These are phyloP conservation scores for Rhodotorula mucilaginosa DNA, from an alignment of 1,284 basidiomycete genomes.

Conservation along the genomic window DNA sequence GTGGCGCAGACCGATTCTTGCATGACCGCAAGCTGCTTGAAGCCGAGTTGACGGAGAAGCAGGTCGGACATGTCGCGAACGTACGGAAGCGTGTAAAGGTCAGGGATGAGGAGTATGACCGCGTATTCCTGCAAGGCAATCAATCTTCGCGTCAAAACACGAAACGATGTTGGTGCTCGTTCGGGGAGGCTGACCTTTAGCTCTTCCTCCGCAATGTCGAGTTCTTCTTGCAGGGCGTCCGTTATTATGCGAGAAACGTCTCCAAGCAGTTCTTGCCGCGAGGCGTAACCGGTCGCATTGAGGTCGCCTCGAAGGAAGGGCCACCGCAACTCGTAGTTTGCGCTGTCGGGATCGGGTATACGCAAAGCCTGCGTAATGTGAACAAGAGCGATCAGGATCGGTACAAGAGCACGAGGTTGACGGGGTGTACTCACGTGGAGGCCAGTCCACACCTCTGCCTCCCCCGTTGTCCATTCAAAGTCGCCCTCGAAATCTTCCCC, in stretches of 20 bases:
- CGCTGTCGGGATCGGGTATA: constrained; percentile 63
- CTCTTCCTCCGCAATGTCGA: constrained; percentile 60
- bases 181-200: constrained; percentile 59
- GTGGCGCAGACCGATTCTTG: constrained; percentile 90
- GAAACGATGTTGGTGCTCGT: no score
- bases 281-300: constrained; percentile 73
- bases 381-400: background rate
- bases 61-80: constrained; percentile 75
- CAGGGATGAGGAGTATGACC: constrained; percentile 85
- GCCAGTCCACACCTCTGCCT: constrained; percentile 60
- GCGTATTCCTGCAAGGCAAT: constrained; percentile 66
- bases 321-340: constrained; percentile 70
- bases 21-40: constrained; percentile 66
- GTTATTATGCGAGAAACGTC: constrained; percentile 74
- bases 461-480: constrained; percentile 69
- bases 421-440: constrained; percentile 58
- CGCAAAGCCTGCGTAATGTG: constrained; percentile 60
- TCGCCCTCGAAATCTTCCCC: constrained; percentile 69
- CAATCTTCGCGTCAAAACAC: no score
- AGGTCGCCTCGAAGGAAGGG: constrained; percentile 74
- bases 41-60: constrained; percentile 76
- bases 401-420: no score
- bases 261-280: constrained; percentile 64
- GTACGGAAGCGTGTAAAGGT: constrained; percentile 82
- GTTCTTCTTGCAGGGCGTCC: constrained; percentile 60